Percentiles rank a stretch among this genome's conserved stretches.
These are phyloP conservation scores for Rhodotorula sp. DNA, from an alignment of 1,284 basidiomycete species.

Conservation along the genomic window DNA sequence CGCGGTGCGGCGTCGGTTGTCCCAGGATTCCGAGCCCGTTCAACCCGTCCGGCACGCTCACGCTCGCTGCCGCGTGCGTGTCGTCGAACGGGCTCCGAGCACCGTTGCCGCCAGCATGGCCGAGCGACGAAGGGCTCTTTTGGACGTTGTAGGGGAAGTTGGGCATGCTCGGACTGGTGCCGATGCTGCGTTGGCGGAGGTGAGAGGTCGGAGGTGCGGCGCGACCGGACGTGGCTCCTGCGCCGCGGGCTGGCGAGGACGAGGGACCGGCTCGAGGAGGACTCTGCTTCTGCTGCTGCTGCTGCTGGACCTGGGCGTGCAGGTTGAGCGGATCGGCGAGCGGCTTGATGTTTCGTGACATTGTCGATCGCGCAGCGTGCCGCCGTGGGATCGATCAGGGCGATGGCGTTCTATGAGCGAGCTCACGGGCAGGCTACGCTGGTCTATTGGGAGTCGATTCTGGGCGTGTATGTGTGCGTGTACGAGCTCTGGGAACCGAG, in stretches of 20 bases:
- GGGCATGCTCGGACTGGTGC: neutral
- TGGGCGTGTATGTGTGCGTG: too few species aligned
- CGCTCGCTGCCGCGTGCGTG: slow-evolving; percentile 9
- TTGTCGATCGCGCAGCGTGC: neutral
- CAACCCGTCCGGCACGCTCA: neutral
- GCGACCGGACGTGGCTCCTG: slow-evolving; percentile 2
- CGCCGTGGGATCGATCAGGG: neutral
- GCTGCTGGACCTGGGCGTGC: slow-evolving; percentile 1
- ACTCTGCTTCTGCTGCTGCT: neutral
- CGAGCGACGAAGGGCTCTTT: neutral
- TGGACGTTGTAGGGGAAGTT: neutral
- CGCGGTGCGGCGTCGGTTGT: slow-evolving; percentile 16
- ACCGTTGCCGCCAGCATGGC: neutral
- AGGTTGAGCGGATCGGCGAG: slow-evolving; percentile 1
- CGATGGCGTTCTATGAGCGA: too few species aligned
- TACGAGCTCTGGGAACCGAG: too few species aligned
- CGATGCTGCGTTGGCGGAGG: slow-evolving; percentile 21
- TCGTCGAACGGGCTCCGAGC: slow-evolving; percentile 22
- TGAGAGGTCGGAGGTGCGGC: neutral
- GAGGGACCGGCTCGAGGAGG: neutral
- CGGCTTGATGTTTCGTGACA: neutral
- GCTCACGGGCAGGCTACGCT: too few species aligned
- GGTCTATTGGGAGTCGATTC: too few species aligned
- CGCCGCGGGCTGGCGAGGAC: neutral
- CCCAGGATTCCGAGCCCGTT: neutral